Conservation (phyloP, 306 rosid species). For the Dicorynia guianensis region DNA sequence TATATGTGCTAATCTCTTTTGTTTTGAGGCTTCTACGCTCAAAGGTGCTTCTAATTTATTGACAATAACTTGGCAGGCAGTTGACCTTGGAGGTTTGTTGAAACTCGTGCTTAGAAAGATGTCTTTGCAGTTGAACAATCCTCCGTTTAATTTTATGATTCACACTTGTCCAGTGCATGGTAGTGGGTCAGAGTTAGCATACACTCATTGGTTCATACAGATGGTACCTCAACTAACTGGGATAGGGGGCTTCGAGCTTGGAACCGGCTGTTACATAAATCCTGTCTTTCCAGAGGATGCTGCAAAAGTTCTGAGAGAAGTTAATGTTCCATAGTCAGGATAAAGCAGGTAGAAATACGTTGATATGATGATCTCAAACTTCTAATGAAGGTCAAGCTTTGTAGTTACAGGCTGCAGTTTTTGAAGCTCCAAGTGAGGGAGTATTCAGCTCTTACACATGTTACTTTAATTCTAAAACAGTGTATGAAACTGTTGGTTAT, state of each 20-base stretch:
- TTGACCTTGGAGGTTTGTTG: slow-evolving; percentile 80
- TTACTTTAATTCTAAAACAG: background rate
- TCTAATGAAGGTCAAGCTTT: background rate
- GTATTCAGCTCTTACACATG: background rate
- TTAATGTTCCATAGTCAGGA: slow-evolving; percentile 48
- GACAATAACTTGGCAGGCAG: slow-evolving; percentile 61
- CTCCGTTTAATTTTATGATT: slow-evolving; percentile 84
- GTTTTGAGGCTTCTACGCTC: background rate
- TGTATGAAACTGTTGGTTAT: background rate
- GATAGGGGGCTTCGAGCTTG: slow-evolving; percentile 77
- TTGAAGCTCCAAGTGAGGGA: slow-evolving; percentile 9
- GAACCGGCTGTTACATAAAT: slow-evolving; percentile 83
- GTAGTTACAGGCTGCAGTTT: background rate
- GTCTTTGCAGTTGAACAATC: slow-evolving; percentile 76
- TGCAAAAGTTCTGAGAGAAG: slow-evolving; percentile 81
- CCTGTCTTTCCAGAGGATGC: slow-evolving; percentile 92
- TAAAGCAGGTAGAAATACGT: slow-evolving; percentile 14
- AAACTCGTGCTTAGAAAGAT: slow-evolving; percentile 74
- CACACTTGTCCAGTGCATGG: slow-evolving; percentile 65
- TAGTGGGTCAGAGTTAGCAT: slow-evolving; percentile 52
- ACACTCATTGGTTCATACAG: slow-evolving; percentile 84
- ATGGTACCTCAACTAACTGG: slow-evolving; percentile 77
- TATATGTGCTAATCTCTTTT: background rate
- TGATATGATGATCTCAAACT: background rate
- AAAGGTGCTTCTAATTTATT: slow-evolving; percentile 14